Conservation (phyloP, 257 asterid genomes). For the Catharanthus roseus region DNA sequence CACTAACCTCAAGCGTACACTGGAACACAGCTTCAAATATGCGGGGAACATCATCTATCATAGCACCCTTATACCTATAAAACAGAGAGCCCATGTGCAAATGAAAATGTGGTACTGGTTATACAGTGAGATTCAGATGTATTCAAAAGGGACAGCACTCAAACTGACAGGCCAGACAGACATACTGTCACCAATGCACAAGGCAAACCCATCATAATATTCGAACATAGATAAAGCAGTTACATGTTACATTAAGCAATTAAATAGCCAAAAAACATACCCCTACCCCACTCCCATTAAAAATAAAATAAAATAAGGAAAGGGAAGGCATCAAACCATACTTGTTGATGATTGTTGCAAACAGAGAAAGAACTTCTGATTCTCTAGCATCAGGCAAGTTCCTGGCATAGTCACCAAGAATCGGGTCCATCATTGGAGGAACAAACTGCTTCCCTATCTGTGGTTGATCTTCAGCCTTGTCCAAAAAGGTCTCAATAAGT, state of each 20-base stretch:
- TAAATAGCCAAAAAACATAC: conserved; percentile 8
- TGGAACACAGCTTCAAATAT: conserved; percentile 96
- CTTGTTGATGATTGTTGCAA: conserved; percentile 97
- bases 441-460: conserved; percentile 88
- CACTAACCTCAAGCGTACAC: conserved; percentile 92
- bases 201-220: too few species aligned
- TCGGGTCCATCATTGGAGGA: conserved; percentile 99
- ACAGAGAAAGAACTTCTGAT: conserved; percentile 96
- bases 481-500: conserved; percentile 93
- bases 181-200: too few species aligned
- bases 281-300: too few species aligned
- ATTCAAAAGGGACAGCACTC: neutral
- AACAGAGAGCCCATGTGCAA: neutral
- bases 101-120: neutral
- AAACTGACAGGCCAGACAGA: neutral
- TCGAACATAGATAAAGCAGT: neutral
- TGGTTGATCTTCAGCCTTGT: conserved; percentile 93
- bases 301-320: conserved; percentile 4
- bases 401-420: conserved; percentile 92
- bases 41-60: conserved; percentile 94
- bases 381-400: conserved; percentile 99
- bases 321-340: conserved; percentile 22
- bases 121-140: neutral
- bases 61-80: conserved; percentile 70
- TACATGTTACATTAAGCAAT: neutral